Percentiles rank a stretch among this genome's conserved stretches.
Conservation (phyloP, 2,329 filamentous ascomycete genomes). For the Camillea tinctor region DNA sequence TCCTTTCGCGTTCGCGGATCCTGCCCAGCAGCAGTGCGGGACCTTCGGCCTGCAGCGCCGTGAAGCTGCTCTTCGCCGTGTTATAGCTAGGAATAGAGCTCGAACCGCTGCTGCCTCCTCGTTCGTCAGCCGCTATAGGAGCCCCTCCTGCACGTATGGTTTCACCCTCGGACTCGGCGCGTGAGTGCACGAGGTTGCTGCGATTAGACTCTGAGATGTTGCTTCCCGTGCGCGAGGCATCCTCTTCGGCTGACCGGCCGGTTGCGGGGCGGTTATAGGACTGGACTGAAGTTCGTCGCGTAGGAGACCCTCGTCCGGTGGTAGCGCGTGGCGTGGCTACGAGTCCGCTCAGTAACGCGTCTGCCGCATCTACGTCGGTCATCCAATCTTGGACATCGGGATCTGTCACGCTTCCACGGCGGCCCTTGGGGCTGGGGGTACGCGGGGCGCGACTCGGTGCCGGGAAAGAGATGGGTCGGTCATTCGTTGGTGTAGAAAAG, state of each 20-base stretch:
- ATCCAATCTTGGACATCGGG: slow-evolving; percentile 60
- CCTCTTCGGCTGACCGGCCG: slow-evolving; percentile 39
- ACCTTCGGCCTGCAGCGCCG: slow-evolving; percentile 51
- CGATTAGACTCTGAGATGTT: slow-evolving; percentile 55
- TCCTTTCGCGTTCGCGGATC: slow-evolving; percentile 1
- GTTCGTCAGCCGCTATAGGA: slow-evolving; percentile 30
- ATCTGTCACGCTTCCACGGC: slow-evolving; percentile 35
- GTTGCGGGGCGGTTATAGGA: slow-evolving; percentile 24
- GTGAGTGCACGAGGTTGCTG: slow-evolving; percentile 42
- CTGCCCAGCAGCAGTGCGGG: slow-evolving; percentile 45
- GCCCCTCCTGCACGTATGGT: slow-evolving; percentile 35
- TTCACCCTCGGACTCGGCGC: slow-evolving; percentile 38
- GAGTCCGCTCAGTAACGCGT: slow-evolving; percentile 48
- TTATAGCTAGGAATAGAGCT: slow-evolving; percentile 45
- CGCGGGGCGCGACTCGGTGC: slow-evolving; percentile 35
- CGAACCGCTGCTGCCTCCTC: slow-evolving; percentile 36
- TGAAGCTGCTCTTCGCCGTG: slow-evolving; percentile 54
- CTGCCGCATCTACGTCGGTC: slow-evolving; percentile 53
- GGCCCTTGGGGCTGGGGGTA: slow-evolving; percentile 43
- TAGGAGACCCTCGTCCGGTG: slow-evolving; percentile 16
- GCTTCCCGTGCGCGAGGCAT: slow-evolving; percentile 51
- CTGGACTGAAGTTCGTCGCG: slow-evolving; percentile 9
- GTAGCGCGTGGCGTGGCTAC: slow-evolving; percentile 36
- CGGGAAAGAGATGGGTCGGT: slow-evolving; percentile 25
- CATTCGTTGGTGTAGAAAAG: slow-evolving; percentile 46